Evolutionary conservation across 2,329 filamentous ascomycete genomes (phyloP).

Genomic region (Colletotrichum sp.): DNA sequence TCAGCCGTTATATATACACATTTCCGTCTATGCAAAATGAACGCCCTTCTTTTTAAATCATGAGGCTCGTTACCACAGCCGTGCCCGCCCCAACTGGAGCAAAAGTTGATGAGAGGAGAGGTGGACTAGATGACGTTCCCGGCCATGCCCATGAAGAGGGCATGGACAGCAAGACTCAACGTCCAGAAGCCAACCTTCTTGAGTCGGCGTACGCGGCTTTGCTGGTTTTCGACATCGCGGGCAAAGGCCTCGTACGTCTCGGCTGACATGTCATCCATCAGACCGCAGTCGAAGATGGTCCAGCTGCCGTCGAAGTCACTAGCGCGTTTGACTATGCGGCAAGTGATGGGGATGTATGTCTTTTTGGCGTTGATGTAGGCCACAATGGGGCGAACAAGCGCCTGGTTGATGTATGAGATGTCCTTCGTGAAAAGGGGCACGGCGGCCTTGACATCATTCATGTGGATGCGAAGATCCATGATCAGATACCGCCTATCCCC

Average conservation of each 20-base stretch:
- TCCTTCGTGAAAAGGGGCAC: constrained; percentile 93
- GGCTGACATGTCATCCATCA: constrained; percentile 91
- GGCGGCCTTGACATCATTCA: constrained; percentile 92
- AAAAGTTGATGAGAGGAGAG: neutral
- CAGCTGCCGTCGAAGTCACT: constrained; percentile 94
- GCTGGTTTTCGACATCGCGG: constrained; percentile 86
- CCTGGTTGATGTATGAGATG: constrained; percentile 94
- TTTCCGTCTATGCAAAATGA: constrained; percentile 5
- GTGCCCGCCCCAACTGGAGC: neutral
- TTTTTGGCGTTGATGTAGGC: constrained; percentile 96
- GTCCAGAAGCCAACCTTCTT: constrained; percentile 98
- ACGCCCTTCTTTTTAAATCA: constrained; percentile 9
- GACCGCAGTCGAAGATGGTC: constrained; percentile 90
- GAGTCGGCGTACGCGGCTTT: constrained; percentile 83
- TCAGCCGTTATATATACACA: constrained; percentile 7
- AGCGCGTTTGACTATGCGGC: constrained; percentile 88
- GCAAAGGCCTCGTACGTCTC: constrained; percentile 97
- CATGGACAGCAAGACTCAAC: constrained; percentile 88
- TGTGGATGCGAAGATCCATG: constrained; percentile 92
- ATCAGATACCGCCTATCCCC: constrained; percentile 82
- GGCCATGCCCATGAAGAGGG: constrained; percentile 92
- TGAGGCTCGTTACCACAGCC: constrained; percentile 13
- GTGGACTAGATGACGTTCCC: constrained; percentile 68
- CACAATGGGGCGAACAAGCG: constrained; percentile 92
- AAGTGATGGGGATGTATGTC: constrained; percentile 94